Evolutionary conservation across 2,329 filamentous ascomycete genomes (phyloP).

Genomic region (Xylariales sp.): DNA sequence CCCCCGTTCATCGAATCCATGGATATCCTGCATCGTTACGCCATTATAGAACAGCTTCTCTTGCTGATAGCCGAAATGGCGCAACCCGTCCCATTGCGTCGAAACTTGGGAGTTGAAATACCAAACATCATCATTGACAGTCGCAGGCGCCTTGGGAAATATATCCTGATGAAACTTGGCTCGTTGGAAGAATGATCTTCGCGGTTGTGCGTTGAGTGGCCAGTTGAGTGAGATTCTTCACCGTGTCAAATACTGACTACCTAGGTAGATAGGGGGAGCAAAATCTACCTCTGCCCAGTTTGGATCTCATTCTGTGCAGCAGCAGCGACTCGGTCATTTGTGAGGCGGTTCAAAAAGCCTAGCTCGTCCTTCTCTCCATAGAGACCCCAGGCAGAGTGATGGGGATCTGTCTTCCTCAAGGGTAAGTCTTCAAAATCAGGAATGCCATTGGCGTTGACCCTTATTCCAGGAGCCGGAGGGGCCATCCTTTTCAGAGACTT

Average conservation of each 20-base stretch:
- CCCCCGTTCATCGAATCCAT: slow-evolving; percentile 24
- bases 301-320: slow-evolving; percentile 48
- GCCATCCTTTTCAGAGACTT: too few relatives aligned
- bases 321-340: slow-evolving; percentile 45
- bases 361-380: slow-evolving; percentile 55
- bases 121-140: slow-evolving; percentile 58
- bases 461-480: slow-evolving; percentile 20
- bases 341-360: slow-evolving; percentile 57
- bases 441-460: slow-evolving; percentile 36
- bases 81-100: slow-evolving; percentile 54
- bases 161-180: slow-evolving; percentile 50
- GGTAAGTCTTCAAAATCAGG: slow-evolving; percentile 45
- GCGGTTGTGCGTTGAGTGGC: slow-evolving; percentile 49
- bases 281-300: slow-evolving; percentile 42
- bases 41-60: slow-evolving; percentile 33
- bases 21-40: slow-evolving; percentile 35
- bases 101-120: slow-evolving; percentile 54
- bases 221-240: slow-evolving; percentile 55
- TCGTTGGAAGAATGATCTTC: slow-evolving; percentile 50
- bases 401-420: slow-evolving; percentile 41
- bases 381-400: slow-evolving; percentile 39
- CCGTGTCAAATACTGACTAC: neutral
- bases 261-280: neutral
- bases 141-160: slow-evolving; percentile 43
- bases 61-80: slow-evolving; percentile 46